A percentile compares a stretch with the other conserved stretches of the same genome.
Evolutionary conservation across 805 yeast species (phyloP).

Genomic region (Ogataea thermomethanolica): DNA sequence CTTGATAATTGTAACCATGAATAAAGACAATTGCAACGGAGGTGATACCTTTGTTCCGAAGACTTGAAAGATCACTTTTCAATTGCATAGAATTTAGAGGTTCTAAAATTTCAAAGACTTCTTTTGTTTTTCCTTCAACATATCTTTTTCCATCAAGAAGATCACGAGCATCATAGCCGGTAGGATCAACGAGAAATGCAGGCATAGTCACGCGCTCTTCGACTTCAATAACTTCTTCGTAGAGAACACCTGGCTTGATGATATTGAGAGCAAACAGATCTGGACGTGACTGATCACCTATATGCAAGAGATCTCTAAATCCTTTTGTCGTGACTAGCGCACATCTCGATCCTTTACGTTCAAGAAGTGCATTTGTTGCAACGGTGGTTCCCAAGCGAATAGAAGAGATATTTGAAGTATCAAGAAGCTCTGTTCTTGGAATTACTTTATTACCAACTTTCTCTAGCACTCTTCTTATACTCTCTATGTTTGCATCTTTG

Average conservation of each 20-base stretch:
- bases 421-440: conserved; percentile 18
- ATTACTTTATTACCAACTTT: conserved; percentile 14
- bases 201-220: conserved; percentile 25
- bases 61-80: conserved; percentile 20
- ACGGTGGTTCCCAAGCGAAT: conserved; percentile 29
- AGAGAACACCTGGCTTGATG: conserved; percentile 21
- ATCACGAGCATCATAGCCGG: background rate
- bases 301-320: conserved; percentile 30
- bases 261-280: conserved; percentile 22
- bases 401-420: conserved; percentile 18
- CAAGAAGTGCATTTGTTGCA: conserved; percentile 26
- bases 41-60: conserved; percentile 28
- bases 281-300: conserved; percentile 33
- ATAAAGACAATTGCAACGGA: conserved; percentile 36
- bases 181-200: conserved; percentile 26
- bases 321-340: conserved; percentile 30
- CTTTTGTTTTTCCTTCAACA: conserved; percentile 31
- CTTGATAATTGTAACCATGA: conserved; percentile 37
- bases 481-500: conserved; percentile 27
- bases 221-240: conserved; percentile 19
- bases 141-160: conserved; percentile 13
- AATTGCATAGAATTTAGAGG: conserved; percentile 31
- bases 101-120: conserved; percentile 36
- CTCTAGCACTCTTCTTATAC: conserved; percentile 25
- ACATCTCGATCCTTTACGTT: conserved; percentile 22